Percentiles rank a stretch among this genome's conserved stretches.
Evolutionary conservation across 495 filamentous ascomycete genomes (phyloP).

Genomic region (Tuber aestivum): DNA sequence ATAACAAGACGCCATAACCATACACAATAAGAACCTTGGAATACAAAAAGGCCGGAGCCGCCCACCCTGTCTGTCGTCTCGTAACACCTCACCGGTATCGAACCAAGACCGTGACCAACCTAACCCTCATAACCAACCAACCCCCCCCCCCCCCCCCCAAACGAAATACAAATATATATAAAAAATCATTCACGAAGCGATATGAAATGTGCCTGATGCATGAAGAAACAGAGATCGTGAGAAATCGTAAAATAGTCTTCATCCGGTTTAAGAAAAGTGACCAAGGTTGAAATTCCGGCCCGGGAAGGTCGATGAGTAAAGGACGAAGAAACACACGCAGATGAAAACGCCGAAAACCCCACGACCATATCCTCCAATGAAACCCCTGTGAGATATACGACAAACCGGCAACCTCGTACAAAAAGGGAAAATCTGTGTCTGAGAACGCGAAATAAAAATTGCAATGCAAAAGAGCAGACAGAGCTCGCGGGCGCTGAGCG

Average conservation of each 20-base stretch:
- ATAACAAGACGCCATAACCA: conserved; percentile 37
- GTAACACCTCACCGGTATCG: conserved; percentile 5
- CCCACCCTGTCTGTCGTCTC: conserved; percentile 9
- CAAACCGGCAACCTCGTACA: conserved; percentile 11
- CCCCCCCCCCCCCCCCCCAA: background rate
- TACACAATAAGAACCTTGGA: conserved; percentile 21
- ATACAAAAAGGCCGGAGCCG: conserved; percentile 6
- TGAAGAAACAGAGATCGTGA: background rate
- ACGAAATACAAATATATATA: conserved; percentile 28
- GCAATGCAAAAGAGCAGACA: conserved; percentile 7
- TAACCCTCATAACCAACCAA: conserved; percentile 15
- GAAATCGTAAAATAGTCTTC: conserved; percentile 29
- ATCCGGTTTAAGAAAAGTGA: conserved; percentile 19
- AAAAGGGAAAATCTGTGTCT: conserved; percentile 21
- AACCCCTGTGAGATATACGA: conserved; percentile 23
- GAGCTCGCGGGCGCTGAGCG: conserved; percentile 1
- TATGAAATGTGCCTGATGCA: conserved; percentile 1
- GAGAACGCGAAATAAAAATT: conserved; percentile 17
- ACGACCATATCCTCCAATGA: conserved; percentile 31
- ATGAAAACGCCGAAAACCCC: conserved; percentile 35
- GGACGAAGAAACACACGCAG: conserved; percentile 16
- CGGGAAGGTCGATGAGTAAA: conserved; percentile 13
- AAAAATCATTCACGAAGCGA: conserved; percentile 15
- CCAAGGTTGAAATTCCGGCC: conserved; percentile 1
- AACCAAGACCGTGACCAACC: conserved; percentile 26